Base-by-base conservation (phyloP, 2,329 filamentous ascomycete genomes). In the Epichloe sp. region DNA sequence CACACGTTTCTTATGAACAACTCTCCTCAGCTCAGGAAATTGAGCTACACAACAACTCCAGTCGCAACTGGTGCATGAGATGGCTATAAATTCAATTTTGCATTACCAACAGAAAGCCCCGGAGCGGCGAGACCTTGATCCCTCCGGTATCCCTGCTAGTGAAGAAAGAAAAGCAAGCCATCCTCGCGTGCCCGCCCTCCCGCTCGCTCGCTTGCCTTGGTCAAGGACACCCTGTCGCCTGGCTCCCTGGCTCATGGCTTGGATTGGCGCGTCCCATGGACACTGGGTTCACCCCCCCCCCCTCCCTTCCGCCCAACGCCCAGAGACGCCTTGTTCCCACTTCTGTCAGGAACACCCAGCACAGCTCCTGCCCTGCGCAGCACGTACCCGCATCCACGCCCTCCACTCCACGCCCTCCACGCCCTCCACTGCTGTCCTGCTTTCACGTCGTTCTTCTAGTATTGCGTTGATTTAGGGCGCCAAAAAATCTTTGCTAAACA, bases 151-250 rank as follows among this genome's bases (percentile, higher is more conserved):
- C 49, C 49, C 49, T 51, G 44, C 44, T 42, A 42, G 35, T 41
- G 26, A 44, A 34, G 41, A 42, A 43, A 35, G 42, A 31, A 35
- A 41, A 34, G 46, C 46, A 48, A 48, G 40, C 50, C 50, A 49
- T 45, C 37, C 44, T 51, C 38, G 49, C 44, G 43, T 47, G 38
- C 34, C 42, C 50, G 46, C 46, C 31, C 14, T 48, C 45, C 50
- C 34, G 46, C 40, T 41, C 50, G 45, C 35, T 41, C 50, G 45
- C 35, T 40, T 42, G 50, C 36, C 46, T 48, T 48, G 23, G 31
- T 48, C 10, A 51, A 21, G 50, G 19, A 26, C 50, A 19, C 19
- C 19, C 19, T n/a, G n/a, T 19, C n/a, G 19, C 43, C 26, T 44
- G 43, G 43, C 26, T 37, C 15, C 36, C 11, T 14, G 36, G 36